Percentiles rank a stretch among this genome's conserved stretches.
phyloP scores from a whole-genome alignment of 768 basidiomycete genomes.

The Clathrus columnatus region DNA sequence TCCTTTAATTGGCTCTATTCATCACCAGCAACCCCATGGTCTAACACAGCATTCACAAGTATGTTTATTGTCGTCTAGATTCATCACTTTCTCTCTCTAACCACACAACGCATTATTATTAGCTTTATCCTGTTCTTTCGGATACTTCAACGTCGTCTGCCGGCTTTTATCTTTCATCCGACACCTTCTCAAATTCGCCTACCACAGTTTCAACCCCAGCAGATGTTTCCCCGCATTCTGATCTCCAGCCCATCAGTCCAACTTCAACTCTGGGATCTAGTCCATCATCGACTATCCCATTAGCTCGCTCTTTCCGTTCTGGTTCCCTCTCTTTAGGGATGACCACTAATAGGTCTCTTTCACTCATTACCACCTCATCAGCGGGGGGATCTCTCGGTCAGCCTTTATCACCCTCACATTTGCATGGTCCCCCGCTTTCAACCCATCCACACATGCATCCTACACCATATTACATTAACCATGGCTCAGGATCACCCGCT shows the following conservation, averaged over 20 bases:
- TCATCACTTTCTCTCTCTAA: background rate
- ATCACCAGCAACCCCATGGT: slow-evolving; percentile 1
- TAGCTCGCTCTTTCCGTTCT: slow-evolving; percentile 6
- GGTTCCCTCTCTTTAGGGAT: background rate
- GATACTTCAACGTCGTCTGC: background rate
- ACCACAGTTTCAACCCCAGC: background rate
- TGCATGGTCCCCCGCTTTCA: slow-evolving; percentile 1
- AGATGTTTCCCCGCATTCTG: slow-evolving; percentile 6
- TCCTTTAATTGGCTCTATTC: background rate
- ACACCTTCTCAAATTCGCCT: slow-evolving; percentile 5
- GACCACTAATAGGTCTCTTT: background rate
- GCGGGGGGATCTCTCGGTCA: background rate
- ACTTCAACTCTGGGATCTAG: background rate
- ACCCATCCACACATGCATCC: slow-evolving; percentile 9
- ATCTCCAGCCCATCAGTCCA: slow-evolving; percentile 5
- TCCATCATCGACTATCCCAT: background rate
- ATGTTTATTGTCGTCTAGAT: background rate
- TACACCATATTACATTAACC: slow-evolving; percentile 4
- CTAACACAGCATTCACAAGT: background rate
- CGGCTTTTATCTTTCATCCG: slow-evolving; percentile 1
- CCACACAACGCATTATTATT: background rate
- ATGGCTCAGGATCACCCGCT: background rate
- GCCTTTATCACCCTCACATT: slow-evolving; percentile 1
- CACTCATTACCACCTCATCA: background rate
- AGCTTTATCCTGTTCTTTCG: slow-evolving; percentile 5